Conservation (phyloP, 129 eudicot species). For the Flaveria robusta region DNA sequence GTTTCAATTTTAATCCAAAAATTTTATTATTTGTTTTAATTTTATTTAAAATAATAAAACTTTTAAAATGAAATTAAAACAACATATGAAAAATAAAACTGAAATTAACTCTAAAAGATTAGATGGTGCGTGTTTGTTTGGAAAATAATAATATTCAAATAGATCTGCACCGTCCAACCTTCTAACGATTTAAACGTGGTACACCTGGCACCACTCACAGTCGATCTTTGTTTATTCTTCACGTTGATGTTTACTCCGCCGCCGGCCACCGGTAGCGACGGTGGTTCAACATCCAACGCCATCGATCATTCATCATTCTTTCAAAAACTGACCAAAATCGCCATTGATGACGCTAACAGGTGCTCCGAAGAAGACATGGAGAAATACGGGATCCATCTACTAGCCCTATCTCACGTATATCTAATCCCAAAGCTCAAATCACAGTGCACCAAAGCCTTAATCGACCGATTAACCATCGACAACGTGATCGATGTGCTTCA, state of each 20-base stretch:
- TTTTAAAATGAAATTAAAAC: too few species aligned
- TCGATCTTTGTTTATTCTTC: not conserved
- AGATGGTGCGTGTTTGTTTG: too few species aligned
- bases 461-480: constrained; percentile 50
- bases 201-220: constrained; percentile 29
- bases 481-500: constrained; percentile 86
- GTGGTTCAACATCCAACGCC: too few species aligned
- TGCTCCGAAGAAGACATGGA: constrained; percentile 75
- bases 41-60: too few species aligned
- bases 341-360: constrained; percentile 44
- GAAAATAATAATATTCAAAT: constrained; percentile 2
- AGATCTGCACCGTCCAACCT: constrained; percentile 33
- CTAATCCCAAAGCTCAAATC: constrained; percentile 79
- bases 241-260: not conserved
- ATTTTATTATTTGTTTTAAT: too few species aligned
- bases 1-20: too few species aligned
- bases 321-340: constrained; percentile 16
- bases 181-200: constrained; percentile 24
- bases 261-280: too few species aligned
- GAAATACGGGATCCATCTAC: constrained; percentile 75
- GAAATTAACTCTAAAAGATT: too few species aligned
- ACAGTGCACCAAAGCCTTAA: constrained; percentile 70
- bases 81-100: too few species aligned
- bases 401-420: constrained; percentile 86
- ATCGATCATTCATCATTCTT: too few species aligned